Conservation (phyloP, 345 rosid genomes). For the Lumnitzera racemosa region DNA sequence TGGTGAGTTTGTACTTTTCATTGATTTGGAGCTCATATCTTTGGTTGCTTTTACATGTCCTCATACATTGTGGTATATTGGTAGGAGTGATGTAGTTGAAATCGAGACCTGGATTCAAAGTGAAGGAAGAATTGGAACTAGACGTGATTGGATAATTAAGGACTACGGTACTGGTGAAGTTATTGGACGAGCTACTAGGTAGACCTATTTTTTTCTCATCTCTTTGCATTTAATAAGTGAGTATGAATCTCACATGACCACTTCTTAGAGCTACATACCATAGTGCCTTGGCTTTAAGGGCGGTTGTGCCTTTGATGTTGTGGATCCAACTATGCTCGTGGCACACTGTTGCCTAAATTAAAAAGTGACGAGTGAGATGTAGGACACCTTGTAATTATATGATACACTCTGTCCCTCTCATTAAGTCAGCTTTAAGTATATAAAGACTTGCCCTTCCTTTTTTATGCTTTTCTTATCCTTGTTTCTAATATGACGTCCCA, state of each 20-base stretch:
- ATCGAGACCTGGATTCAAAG: conserved; percentile 96
- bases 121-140: conserved; percentile 93
- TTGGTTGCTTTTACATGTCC: neutral
- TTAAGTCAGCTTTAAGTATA: no score
- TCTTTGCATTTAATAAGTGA: neutral
- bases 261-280: neutral
- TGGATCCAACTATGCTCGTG: no score
- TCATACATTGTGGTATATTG: conserved; percentile 1
- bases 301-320: no score
- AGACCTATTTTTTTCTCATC: conserved; percentile 1
- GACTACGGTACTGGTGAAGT: conserved; percentile 65
- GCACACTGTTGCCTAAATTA: no score
- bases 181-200: conserved; percentile 96
- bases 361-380: no score
- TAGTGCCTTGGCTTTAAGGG: no score
- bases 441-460: no score
- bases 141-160: conserved; percentile 84
- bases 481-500: no score
- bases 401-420: no score
- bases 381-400: no score
- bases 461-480: no score
- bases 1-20: conserved; percentile 40
- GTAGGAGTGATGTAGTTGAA: conserved; percentile 93
- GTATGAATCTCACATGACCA: neutral
- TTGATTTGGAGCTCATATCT: neutral